A percentile compares a stretch with the other conserved stretches of the same genome.
phyloP scores from a whole-genome alignment of 2,329 filamentous ascomycete species.

The Trichoderma semiorbis region DNA sequence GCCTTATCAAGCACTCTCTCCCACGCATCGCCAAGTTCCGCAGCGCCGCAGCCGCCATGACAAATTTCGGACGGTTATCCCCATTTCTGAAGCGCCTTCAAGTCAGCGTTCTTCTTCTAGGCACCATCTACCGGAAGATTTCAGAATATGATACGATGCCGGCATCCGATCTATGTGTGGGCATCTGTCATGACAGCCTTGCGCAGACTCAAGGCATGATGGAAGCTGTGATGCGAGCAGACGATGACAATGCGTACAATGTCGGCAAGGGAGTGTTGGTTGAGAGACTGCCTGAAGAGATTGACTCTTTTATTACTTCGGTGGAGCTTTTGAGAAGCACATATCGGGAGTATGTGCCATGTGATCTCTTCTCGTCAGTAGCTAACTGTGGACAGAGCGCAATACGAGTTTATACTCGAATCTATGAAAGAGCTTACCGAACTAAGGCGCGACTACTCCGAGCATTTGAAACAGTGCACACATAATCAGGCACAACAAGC shows the following conservation, averaged over 20 bases:
- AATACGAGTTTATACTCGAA: neutral
- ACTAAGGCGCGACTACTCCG: neutral
- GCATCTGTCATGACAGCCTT: slow-evolving; percentile 7
- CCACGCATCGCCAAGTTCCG: neutral
- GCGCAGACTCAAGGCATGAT: slow-evolving; percentile 13
- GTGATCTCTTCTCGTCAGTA: neutral
- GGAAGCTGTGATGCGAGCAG: neutral
- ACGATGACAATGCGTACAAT: slow-evolving; percentile 1
- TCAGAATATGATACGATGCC: slow-evolving; percentile 1
- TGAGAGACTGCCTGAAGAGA: slow-evolving; percentile 7
- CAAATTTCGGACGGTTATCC: neutral
- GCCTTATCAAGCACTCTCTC: slow-evolving; percentile 9
- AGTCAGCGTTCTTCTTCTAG: slow-evolving; percentile 1
- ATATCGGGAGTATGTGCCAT: slow-evolving; percentile 1
- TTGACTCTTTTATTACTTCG: slow-evolving; percentile 7
- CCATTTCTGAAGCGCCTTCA: slow-evolving; percentile 7
- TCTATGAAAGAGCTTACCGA: slow-evolving; percentile 4
- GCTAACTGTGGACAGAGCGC: neutral
- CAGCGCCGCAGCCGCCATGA: neutral
- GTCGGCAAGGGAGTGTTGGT: neutral
- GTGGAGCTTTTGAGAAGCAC: slow-evolving; percentile 14
- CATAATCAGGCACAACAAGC: neutral
- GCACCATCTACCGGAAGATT: neutral
- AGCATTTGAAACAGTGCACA: neutral
- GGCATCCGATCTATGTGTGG: neutral